phyloP scores from a whole-genome alignment of 495 filamentous ascomycete genomes.

The Penicillium ochrochloron region DNA sequence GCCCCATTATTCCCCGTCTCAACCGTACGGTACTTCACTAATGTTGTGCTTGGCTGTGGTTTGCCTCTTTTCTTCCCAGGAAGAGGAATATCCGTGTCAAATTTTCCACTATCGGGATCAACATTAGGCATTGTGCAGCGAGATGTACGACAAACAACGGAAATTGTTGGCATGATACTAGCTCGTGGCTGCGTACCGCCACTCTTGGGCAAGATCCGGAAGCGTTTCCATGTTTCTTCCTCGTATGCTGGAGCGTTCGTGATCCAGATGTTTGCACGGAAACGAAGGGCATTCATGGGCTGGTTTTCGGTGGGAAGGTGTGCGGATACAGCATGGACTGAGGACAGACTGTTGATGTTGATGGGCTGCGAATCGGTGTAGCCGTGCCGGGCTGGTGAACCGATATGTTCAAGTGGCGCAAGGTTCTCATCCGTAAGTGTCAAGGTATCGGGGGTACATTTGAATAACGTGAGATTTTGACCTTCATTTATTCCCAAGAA shows the following conservation, averaged over 20 bases:
- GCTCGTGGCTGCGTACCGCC: neutral
- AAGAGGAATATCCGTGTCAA: neutral
- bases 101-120: neutral
- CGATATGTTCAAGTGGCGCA: slow-evolving; percentile 1
- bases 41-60: neutral
- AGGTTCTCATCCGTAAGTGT: neutral
- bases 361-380: slow-evolving; percentile 1
- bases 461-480: neutral
- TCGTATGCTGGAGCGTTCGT: neutral
- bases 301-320: neutral
- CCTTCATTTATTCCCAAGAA: neutral
- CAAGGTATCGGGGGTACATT: neutral
- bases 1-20: neutral
- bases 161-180: neutral
- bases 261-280: slow-evolving; percentile 4
- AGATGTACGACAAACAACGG: slow-evolving; percentile 1
- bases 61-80: slow-evolving; percentile 4
- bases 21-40: neutral
- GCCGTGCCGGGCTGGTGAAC: slow-evolving; percentile 1
- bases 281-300: neutral
- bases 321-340: slow-evolving; percentile 1
- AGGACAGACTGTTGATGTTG: slow-evolving; percentile 7
- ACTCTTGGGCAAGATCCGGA: neutral
- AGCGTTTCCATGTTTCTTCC: slow-evolving; percentile 8
- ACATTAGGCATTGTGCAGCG: slow-evolving; percentile 8